Evolutionary conservation across 2,329 filamentous ascomycete species (phyloP).

Genomic region (Diaporthe sp.): DNA sequence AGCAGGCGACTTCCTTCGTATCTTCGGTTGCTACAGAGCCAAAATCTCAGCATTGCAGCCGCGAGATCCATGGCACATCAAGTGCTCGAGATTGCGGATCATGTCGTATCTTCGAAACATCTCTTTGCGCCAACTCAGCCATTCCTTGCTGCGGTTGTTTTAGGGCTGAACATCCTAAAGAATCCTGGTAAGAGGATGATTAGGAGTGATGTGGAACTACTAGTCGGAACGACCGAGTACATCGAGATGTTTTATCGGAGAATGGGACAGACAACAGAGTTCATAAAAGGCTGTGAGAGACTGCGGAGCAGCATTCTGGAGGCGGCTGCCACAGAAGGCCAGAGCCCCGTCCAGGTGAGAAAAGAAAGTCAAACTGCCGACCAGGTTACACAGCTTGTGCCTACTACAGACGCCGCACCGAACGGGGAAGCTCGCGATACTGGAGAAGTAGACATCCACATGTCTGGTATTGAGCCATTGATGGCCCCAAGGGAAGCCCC

Average conservation of each 20-base stretch:
- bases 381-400: background rate
- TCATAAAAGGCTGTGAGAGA: background rate
- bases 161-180: background rate
- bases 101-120: constrained; percentile 24
- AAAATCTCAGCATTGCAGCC: constrained; percentile 30
- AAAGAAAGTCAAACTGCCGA: background rate
- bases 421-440: background rate
- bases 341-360: background rate
- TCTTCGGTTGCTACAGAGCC: constrained; percentile 29
- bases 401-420: background rate
- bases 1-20: constrained; percentile 23
- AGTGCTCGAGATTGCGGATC: constrained; percentile 36
- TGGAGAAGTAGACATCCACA: background rate
- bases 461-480: constrained; percentile 7
- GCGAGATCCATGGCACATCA: constrained; percentile 31
- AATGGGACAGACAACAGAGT: constrained; percentile 2
- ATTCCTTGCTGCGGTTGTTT: constrained; percentile 11
- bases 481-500: background rate
- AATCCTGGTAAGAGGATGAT: constrained; percentile 2
- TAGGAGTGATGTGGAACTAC: background rate
- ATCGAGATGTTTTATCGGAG: background rate
- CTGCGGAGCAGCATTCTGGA: background rate
- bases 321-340: background rate
- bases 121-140: background rate
- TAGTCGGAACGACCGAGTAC: background rate